Conservation (phyloP, 352 stramenopile genomes). For the Phytopythium chamaehyphon region DNA sequence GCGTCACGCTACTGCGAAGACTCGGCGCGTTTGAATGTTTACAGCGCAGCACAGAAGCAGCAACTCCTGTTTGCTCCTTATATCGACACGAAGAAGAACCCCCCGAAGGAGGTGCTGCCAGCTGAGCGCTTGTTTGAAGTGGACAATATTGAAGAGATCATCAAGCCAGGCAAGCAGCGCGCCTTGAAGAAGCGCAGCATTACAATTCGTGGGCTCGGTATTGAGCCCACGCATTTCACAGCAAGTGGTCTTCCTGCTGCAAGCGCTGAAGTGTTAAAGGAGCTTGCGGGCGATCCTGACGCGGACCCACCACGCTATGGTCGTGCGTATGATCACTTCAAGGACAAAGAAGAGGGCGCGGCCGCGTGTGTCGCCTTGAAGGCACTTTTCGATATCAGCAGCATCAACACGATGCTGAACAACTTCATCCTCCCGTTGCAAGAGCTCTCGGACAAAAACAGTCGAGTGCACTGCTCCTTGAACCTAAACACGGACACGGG, state of each 20-base stretch:
- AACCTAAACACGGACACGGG: constrained; percentile 99
- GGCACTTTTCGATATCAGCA: constrained; percentile 94
- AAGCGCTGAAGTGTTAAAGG: constrained; percentile 92
- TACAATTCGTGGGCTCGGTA: constrained; percentile 86
- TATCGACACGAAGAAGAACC: constrained; percentile 63
- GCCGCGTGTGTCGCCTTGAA: constrained; percentile 95
- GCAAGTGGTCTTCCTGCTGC: constrained; percentile 89
- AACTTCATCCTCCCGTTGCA: constrained; percentile 95
- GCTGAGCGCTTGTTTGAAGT: constrained; percentile 75
- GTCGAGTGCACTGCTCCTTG: constrained; percentile 96
- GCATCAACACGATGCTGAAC: constrained; percentile 99
- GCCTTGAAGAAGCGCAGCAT: constrained; percentile 82
- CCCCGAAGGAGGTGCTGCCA: constrained; percentile 56
- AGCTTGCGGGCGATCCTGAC: constrained; percentile 91
- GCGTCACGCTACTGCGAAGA: constrained; percentile 90
- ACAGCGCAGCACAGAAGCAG: constrained; percentile 91
- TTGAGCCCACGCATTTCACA: constrained; percentile 92
- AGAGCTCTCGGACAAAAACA: constrained; percentile 90
- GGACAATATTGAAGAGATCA: constrained; percentile 69
- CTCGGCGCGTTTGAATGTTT: constrained; percentile 94
- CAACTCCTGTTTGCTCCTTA: constrained; percentile 96
- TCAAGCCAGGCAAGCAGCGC: constrained; percentile 66
- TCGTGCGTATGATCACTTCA: constrained; percentile 92
- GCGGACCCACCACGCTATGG: constrained; percentile 66
- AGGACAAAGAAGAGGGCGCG: constrained; percentile 87